phyloP scores from a whole-genome alignment of 2,329 filamentous ascomycete species.

The Aspergillus awamori region DNA sequence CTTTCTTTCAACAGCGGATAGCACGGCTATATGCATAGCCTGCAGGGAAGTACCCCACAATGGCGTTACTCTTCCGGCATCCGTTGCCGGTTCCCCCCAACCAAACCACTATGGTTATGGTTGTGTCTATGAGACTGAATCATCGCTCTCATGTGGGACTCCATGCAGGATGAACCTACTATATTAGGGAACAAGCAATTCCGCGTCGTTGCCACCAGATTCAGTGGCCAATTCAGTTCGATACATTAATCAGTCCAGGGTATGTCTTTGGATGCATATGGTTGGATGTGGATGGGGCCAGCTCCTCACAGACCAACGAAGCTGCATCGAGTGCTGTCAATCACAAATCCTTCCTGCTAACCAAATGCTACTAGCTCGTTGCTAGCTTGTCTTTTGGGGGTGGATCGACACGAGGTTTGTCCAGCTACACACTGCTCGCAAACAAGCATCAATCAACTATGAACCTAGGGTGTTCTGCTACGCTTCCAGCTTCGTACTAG shows the following conservation, averaged over 20 bases:
- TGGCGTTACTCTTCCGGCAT: constrained; percentile 5
- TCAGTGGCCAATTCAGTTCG: not conserved
- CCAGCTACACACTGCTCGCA: no score
- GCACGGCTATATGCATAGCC: not conserved
- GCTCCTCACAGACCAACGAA: not conserved
- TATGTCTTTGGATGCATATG: not conserved
- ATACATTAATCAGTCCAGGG: not conserved
- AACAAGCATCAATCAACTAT: no score
- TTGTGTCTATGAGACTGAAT: not conserved
- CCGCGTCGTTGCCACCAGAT: not conserved
- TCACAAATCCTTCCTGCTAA: not conserved
- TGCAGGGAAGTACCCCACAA: not conserved
- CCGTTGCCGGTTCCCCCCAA: not conserved
- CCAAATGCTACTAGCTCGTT: not conserved
- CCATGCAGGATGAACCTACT: not conserved
- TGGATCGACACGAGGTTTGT: no score
- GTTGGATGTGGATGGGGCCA: not conserved
- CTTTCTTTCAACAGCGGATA: not conserved
- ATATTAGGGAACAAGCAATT: not conserved
- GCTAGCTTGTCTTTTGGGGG: not conserved
- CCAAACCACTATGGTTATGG: not conserved
- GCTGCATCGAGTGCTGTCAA: not conserved
- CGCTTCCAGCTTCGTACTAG: no score
- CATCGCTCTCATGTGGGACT: not conserved
- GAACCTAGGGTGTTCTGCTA: no score